These are phyloP conservation scores for Xylaria sp. DNA, from an alignment of 2,329 filamentous ascomycete species.

Conservation along the genomic window DNA sequence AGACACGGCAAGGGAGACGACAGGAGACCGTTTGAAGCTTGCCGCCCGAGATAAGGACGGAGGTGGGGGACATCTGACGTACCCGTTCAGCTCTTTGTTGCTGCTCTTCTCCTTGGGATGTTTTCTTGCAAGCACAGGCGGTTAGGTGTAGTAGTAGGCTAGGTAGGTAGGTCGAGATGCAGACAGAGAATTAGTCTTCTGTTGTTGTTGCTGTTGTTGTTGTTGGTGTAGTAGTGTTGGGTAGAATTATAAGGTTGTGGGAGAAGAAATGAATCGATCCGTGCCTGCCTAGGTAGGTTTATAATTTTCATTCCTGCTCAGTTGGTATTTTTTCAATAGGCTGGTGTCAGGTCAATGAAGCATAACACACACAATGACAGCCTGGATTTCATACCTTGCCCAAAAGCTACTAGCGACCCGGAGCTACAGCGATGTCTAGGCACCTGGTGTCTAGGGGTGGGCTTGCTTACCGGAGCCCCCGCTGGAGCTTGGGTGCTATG, in stretches of 20 bases:
- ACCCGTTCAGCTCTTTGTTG: neutral
- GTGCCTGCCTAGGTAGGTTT: too few relatives aligned
- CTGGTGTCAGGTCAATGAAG: too few relatives aligned
- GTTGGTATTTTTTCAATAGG: too few relatives aligned
- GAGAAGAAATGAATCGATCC: constrained; percentile 8
- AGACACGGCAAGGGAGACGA: neutral
- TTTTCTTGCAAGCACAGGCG: neutral
- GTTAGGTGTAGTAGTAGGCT: neutral
- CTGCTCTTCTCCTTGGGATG: neutral
- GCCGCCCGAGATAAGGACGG: constrained; percentile 7
- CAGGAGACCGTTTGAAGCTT: constrained; percentile 7
- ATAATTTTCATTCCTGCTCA: too few relatives aligned
- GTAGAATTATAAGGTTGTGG: constrained; percentile 19
- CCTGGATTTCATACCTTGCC: constrained; percentile 10
- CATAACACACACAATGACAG: constrained; percentile 15
- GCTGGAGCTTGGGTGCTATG: neutral
- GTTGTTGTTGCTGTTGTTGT: constrained; percentile 3
- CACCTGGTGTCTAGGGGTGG: neutral
- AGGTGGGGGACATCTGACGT: neutral
- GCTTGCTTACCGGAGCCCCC: neutral
- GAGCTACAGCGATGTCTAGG: constrained; percentile 13
- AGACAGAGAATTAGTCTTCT: neutral
- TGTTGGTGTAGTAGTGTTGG: too few relatives aligned
- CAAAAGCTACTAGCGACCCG: constrained; percentile 1
- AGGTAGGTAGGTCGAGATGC: neutral